Evolutionary conservation across 192 early-diverging fungal species (phyloP).

Genomic region (Pilobolus umbonatus): DNA sequence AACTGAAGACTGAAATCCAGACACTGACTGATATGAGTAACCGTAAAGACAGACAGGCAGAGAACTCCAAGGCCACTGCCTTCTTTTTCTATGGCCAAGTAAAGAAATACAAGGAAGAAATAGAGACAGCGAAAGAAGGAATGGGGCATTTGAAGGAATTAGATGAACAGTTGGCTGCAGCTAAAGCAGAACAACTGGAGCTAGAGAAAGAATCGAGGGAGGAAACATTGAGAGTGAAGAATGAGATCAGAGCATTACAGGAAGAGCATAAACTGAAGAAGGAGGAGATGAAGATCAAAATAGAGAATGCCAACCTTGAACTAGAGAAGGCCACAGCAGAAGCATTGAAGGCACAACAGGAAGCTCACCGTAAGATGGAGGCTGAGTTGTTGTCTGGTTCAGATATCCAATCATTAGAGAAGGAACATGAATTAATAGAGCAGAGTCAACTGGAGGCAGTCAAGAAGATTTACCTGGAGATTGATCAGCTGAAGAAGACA

Average conservation of each 20-base stretch:
- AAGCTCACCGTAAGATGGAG: conserved; percentile 14
- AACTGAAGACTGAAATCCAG: conserved; percentile 34
- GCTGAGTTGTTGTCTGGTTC: background rate
- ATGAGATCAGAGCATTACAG: conserved; percentile 17
- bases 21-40: conserved; percentile 37
- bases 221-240: conserved; percentile 23
- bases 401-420: conserved; percentile 11
- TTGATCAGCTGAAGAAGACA: conserved; percentile 4
- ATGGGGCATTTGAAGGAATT: conserved; percentile 32
- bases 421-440: conserved; percentile 15
- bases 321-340: conserved; percentile 17
- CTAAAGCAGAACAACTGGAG: conserved; percentile 23
- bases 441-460: conserved; percentile 17
- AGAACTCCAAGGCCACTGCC: conserved; percentile 38
- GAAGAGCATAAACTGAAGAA: conserved; percentile 25
- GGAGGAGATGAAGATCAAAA: conserved; percentile 11
- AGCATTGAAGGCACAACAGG: conserved; percentile 19
- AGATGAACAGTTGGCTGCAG: conserved; percentile 31
- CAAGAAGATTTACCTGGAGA: conserved; percentile 15
- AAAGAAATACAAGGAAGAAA: conserved; percentile 39
- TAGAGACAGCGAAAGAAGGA: conserved; percentile 32
- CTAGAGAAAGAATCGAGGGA: conserved; percentile 17
- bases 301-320: conserved; percentile 24
- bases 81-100: conserved; percentile 41
- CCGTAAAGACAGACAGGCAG: conserved; percentile 37